Conservation (phyloP, 2,329 filamentous ascomycete species). For the Cadophora malorum region DNA sequence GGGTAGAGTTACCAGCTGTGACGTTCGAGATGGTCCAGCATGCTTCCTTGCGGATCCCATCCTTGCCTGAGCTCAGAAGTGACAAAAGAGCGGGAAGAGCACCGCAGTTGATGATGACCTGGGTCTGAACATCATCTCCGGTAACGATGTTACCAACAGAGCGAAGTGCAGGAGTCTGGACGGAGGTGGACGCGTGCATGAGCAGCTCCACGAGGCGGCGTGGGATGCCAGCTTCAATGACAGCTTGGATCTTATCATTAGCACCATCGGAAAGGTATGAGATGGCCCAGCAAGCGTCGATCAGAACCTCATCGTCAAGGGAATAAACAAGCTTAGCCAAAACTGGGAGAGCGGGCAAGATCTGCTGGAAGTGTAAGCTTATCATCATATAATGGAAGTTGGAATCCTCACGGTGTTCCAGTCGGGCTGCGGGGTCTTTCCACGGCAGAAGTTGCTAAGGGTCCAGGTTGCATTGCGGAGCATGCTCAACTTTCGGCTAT, state of each 20-base stretch:
- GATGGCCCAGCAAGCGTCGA: slow-evolving; percentile 99
- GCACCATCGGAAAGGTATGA: slow-evolving; percentile 97
- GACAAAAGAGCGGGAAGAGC: slow-evolving; percentile 91
- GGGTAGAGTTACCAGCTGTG: slow-evolving; percentile 95
- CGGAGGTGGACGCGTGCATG: slow-evolving; percentile 97
- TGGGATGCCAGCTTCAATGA: slow-evolving; percentile 97
- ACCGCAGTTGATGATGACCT: slow-evolving; percentile 99
- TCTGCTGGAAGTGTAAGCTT: slow-evolving; percentile 60
- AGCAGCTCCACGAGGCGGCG: slow-evolving; percentile 94
- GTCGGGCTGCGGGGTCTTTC: slow-evolving; percentile 98
- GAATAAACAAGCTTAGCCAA: slow-evolving; percentile 98
- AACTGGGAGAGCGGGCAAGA: slow-evolving; percentile 91
- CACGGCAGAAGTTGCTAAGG: slow-evolving; percentile 98
- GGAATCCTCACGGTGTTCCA: slow-evolving; percentile 83
- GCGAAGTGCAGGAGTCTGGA: slow-evolving; percentile 94
- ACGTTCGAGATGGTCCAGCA: slow-evolving; percentile 99
- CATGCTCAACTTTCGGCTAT: slow-evolving; percentile 99
- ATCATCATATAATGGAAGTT: slow-evolving; percentile 29
- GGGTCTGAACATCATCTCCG: slow-evolving; percentile 97
- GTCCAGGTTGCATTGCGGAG: slow-evolving; percentile 99
- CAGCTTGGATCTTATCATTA: slow-evolving; percentile 99
- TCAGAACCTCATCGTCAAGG: slow-evolving; percentile 95
- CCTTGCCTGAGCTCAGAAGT: slow-evolving; percentile 94
- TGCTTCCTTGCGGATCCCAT: slow-evolving; percentile 98
- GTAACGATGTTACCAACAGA: slow-evolving; percentile 99